A percentile compares a stretch with the other conserved stretches of the same genome.
Evolutionary conservation across 441 rosid genomes (phyloP).

Genomic region (Melastoma candidum): DNA sequence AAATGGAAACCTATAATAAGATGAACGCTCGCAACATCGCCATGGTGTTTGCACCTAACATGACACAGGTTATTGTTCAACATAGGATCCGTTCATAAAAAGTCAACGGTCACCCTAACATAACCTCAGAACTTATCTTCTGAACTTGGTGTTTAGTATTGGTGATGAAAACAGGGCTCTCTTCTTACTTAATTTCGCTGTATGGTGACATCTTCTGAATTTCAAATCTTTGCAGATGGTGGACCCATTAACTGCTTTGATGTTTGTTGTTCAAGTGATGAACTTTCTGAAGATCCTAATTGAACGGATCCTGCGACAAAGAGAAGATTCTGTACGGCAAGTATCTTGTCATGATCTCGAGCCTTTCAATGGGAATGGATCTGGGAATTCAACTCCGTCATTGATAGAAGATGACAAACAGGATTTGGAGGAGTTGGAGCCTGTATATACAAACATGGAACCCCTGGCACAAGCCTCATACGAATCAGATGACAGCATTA

Average conservation of each 20-base stretch:
- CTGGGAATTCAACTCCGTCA: slow-evolving; percentile 39
- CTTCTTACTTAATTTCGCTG: background rate
- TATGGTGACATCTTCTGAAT: too few relatives aligned
- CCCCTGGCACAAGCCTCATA: slow-evolving; percentile 25
- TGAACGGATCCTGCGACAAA: slow-evolving; percentile 42
- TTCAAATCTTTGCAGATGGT: slow-evolving; percentile 51
- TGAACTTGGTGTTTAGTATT: background rate
- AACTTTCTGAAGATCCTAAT: slow-evolving; percentile 65
- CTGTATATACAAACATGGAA: slow-evolving; percentile 27
- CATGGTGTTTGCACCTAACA: slow-evolving; percentile 90
- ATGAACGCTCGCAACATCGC: slow-evolving; percentile 87
- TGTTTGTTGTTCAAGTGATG: slow-evolving; percentile 89
- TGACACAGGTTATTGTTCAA: slow-evolving; percentile 57
- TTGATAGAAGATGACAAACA: slow-evolving; percentile 23
- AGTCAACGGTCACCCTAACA: too few relatives aligned
- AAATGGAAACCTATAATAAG: slow-evolving; percentile 63
- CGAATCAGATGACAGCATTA: slow-evolving; percentile 14
- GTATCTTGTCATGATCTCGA: slow-evolving; percentile 22
- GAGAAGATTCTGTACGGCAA: slow-evolving; percentile 57
- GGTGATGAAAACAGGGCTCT: background rate
- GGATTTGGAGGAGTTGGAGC: slow-evolving; percentile 29
- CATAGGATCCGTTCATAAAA: too few relatives aligned
- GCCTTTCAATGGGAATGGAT: slow-evolving; percentile 49
- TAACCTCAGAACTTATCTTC: too few relatives aligned
- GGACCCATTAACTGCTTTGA: slow-evolving; percentile 75